Conservation (phyloP, 352 stramenopile genomes). For the Globisporangium emineosum region DNA sequence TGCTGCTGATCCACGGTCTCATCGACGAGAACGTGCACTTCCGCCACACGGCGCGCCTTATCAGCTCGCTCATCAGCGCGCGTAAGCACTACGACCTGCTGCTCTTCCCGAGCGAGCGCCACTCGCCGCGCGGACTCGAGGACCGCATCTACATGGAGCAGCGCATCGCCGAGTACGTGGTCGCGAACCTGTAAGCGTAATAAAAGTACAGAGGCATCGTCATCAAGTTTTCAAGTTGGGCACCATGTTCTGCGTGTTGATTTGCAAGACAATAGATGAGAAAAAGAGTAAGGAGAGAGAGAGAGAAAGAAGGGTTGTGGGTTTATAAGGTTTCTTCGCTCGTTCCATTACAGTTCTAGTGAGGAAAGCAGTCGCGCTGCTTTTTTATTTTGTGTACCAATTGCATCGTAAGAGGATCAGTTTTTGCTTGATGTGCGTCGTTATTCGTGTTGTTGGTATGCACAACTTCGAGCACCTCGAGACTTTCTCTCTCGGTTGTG, state of each 20-base stretch:
- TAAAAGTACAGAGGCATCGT: conserved; percentile 15
- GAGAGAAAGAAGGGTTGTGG: neutral
- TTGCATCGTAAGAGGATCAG: neutral
- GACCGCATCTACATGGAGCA: conserved; percentile 96
- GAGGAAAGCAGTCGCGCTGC: neutral
- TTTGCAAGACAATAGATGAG: conserved; percentile 5
- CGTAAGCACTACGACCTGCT: conserved; percentile 96
- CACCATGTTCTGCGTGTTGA: neutral
- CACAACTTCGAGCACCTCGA: neutral
- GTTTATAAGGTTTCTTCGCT: conserved; percentile 1
- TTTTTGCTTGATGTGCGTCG: neutral
- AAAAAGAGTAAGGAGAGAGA: neutral
- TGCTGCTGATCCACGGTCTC: conserved; percentile 95
- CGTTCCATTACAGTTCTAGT: neutral
- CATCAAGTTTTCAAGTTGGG: too few relatives aligned
- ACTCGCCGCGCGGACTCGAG: conserved; percentile 91
- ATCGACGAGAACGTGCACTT: conserved; percentile 99
- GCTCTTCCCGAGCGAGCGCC: conserved; percentile 95
- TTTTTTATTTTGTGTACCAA: neutral
- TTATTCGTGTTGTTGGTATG: neutral
- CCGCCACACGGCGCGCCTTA: conserved; percentile 95
- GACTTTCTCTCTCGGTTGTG: neutral
- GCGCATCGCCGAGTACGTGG: conserved; percentile 88
- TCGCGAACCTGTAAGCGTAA: conserved; percentile 51
- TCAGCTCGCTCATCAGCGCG: conserved; percentile 93